Evolutionary conservation across 2,329 filamentous ascomycete genomes (phyloP).

Genomic region (Magnaporthiopsis incrustans): DNA sequence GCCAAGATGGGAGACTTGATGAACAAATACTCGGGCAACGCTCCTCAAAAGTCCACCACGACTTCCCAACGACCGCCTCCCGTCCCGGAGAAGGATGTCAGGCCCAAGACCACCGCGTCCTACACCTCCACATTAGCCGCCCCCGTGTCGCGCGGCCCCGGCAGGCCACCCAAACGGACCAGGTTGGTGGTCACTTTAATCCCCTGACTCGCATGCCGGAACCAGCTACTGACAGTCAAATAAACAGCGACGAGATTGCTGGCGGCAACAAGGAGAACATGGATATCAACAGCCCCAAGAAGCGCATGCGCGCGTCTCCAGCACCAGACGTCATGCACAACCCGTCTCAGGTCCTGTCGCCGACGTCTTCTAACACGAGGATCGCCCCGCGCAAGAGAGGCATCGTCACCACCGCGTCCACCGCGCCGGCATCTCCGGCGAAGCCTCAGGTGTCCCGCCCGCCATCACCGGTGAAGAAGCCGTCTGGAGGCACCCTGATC

Average conservation of each 20-base stretch:
- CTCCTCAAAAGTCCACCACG: slow-evolving; percentile 17
- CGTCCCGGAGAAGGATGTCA: slow-evolving; percentile 41
- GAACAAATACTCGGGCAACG: slow-evolving; percentile 31
- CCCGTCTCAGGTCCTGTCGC: slow-evolving; percentile 63
- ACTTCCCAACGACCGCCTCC: slow-evolving; percentile 31
- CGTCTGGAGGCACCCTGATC: slow-evolving; percentile 36
- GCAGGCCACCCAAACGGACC: slow-evolving; percentile 36
- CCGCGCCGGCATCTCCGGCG: slow-evolving; percentile 37
- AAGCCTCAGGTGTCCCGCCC: slow-evolving; percentile 52
- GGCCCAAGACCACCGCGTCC: slow-evolving; percentile 7
- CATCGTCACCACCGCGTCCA: slow-evolving; percentile 8
- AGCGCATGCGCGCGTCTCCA: slow-evolving; percentile 41
- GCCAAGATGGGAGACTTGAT: slow-evolving; percentile 76
- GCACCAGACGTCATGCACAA: slow-evolving; percentile 33
- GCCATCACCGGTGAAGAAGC: slow-evolving; percentile 54
- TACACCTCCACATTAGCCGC: slow-evolving; percentile 6
- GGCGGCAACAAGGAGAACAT: slow-evolving; percentile 73
- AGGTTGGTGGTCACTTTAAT: slow-evolving; percentile 33
- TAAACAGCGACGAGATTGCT: slow-evolving; percentile 51
- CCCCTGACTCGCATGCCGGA: not conserved
- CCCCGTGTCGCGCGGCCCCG: slow-evolving; percentile 11
- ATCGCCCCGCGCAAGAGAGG: slow-evolving; percentile 47
- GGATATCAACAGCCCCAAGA: slow-evolving; percentile 58
- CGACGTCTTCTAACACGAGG: slow-evolving; percentile 73
- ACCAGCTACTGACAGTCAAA: not conserved